Evolutionary conservation across 352 stramenopile species (phyloP), one percentile per base, ranked within the genome.

Genomic region (Phytopythium montanum): DNA sequence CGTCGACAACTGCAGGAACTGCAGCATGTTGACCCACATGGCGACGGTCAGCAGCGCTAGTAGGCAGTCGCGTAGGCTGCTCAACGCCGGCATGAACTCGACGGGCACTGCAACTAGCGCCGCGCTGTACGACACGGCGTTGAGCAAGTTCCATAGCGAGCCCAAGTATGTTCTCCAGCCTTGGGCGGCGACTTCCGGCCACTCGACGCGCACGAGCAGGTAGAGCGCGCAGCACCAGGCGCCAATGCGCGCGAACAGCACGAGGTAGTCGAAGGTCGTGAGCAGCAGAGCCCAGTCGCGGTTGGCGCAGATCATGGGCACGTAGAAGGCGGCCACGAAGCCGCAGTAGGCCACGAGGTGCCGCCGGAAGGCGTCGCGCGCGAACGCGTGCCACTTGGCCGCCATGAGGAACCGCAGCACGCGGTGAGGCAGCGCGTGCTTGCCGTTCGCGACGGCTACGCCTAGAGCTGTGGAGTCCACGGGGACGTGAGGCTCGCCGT

Each of bases 371-470:
- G 81, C 80, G 31, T 56, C 31, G 7, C 65, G 61, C 5, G 68
- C 79, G 59, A 89, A 89, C 54, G 65, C 73, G n/a, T 76, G 72
- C 77, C 79, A 89, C 61, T 89, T 89, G 61, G 72, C 64, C 29
- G 59, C 65, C 42, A 87, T 64, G 18, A 87, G 57, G 52, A 84
- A 74, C 46, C 72, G 67, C 55, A 90, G 76, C 25, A 82, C 56
- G 49, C 75, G 71, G 52, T 90, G 79, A n/a, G 74, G 76, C 7
- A 90, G 59, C 42, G 88, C 73, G 21, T 66, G 59, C 21, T 75
- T 74, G 1, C 73, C 79, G 46, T 66, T 81, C 56, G 72, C 56
- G 2, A 81, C 66, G 12, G 66, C 67, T 1, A 89, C 41, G n/a
- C 68, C 75, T 2, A 89, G 66, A 5, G 72, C 70, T 38, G 79